Conservation (phyloP, 2,329 filamentous ascomycete species). For the Pyrenochaeta sp. region DNA sequence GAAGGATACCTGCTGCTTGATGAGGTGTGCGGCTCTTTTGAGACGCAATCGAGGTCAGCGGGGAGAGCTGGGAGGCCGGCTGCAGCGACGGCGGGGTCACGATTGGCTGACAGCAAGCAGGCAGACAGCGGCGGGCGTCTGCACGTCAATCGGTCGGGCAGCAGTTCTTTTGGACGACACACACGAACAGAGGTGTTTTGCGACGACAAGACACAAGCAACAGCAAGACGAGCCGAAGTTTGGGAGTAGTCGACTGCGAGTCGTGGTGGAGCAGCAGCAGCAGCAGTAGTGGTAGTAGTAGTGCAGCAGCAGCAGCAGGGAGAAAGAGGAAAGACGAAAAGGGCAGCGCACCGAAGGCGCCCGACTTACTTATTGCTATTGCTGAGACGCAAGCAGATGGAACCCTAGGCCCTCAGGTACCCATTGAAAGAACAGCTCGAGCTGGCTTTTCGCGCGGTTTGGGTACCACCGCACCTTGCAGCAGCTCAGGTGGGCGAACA, state of each 20-base stretch:
- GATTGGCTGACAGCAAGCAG: conserved; percentile 31
- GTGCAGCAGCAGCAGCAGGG: conserved; percentile 19
- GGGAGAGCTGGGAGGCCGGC: conserved; percentile 22
- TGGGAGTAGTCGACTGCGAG: neutral
- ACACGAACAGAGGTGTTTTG: conserved; percentile 17
- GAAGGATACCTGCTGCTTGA: conserved; percentile 26
- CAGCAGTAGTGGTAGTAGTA: conserved; percentile 3
- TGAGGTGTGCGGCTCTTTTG: conserved; percentile 40
- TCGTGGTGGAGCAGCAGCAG: conserved; percentile 18
- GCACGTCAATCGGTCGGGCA: conserved; percentile 47
- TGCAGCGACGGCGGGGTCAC: conserved; percentile 33
- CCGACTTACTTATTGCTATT: conserved; percentile 41
- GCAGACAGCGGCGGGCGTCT: conserved; percentile 32
- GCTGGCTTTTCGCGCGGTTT: conserved; percentile 32
- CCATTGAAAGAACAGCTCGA: conserved; percentile 32
- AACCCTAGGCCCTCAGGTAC: conserved; percentile 31
- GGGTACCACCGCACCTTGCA: conserved; percentile 35
- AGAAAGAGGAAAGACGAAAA: conserved; percentile 21
- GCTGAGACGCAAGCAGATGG: conserved; percentile 12
- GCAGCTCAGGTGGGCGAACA: conserved; percentile 31
- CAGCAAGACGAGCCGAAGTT: conserved; percentile 15
- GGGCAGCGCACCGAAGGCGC: conserved; percentile 27
- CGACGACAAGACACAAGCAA: conserved; percentile 16
- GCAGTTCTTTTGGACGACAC: conserved; percentile 32
- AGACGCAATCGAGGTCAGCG: conserved; percentile 32